Conservation (phyloP, 495 filamentous ascomycete genomes). For the Xylaria castorea region DNA sequence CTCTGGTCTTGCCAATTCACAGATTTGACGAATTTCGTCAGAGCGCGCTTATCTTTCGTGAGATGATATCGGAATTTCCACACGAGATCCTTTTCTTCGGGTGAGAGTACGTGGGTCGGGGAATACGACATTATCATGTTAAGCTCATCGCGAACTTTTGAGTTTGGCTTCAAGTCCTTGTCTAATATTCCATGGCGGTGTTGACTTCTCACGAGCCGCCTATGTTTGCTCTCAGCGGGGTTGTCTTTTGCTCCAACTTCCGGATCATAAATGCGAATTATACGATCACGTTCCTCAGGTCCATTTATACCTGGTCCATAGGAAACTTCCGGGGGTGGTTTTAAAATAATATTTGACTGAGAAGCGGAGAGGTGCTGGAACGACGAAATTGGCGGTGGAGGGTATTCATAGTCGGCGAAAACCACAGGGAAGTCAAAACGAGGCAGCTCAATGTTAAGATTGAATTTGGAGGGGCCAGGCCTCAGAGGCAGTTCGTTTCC, state of each 20-base stretch:
- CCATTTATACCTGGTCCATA: constrained; percentile 83
- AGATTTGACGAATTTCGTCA: constrained; percentile 98
- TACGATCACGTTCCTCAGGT: constrained; percentile 60
- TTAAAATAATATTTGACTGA: constrained; percentile 70
- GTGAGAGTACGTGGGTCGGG: constrained; percentile 83
- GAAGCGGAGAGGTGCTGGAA: constrained; percentile 66
- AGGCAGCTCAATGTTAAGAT: constrained; percentile 87
- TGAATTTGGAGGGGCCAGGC: constrained; percentile 59
- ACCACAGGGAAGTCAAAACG: constrained; percentile 96
- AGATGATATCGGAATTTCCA: constrained; percentile 97
- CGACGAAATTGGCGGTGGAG: constrained; percentile 78
- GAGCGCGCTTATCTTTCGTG: constrained; percentile 87
- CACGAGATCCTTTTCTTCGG: constrained; percentile 92
- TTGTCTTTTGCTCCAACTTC: constrained; percentile 89
- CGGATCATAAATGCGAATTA: constrained; percentile 90
- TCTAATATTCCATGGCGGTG: constrained; percentile 93
- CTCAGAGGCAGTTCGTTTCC: constrained; percentile 59
- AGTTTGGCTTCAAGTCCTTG: constrained; percentile 92
- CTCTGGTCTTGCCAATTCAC: constrained; percentile 90
- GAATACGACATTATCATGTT: constrained; percentile 92
- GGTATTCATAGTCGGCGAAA: constrained; percentile 92
- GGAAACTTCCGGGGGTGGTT: constrained; percentile 81
- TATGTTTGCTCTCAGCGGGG: constrained; percentile 94
- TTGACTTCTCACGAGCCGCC: constrained; percentile 82
- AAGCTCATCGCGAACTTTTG: constrained; percentile 93